Conservation (phyloP, 805 yeast species). For the Starmerella geochares region DNA sequence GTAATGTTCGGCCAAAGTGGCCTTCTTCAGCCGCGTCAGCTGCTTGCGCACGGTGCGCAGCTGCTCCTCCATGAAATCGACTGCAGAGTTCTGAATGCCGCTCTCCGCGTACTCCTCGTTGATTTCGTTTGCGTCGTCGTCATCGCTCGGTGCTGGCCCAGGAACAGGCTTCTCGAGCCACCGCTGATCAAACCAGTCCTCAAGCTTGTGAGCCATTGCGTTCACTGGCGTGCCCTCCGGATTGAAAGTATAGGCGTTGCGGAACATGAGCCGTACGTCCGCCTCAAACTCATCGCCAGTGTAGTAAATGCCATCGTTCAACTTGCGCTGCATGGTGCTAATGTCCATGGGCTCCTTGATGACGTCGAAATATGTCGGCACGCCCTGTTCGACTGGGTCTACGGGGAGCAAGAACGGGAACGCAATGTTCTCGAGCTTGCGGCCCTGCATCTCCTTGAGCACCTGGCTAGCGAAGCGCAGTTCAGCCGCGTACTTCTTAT, state of each 20-base stretch:
- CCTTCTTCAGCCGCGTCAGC: constrained; percentile 60
- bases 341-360: constrained; percentile 93
- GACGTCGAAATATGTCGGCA: constrained; percentile 80
- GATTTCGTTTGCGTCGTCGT: constrained; percentile 37
- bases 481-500: constrained; percentile 79
- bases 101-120: constrained; percentile 39
- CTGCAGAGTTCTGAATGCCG: constrained; percentile 75
- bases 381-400: constrained; percentile 85
- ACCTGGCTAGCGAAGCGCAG: constrained; percentile 75
- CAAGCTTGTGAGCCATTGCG: constrained; percentile 87
- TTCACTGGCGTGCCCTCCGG: constrained; percentile 97
- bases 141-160: constrained; percentile 39
- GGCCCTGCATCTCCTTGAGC: constrained; percentile 68
- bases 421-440: constrained; percentile 73
- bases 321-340: constrained; percentile 68
- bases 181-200: constrained; percentile 70
- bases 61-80: constrained; percentile 79
- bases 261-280: constrained; percentile 74
- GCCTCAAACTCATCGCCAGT: constrained; percentile 76
- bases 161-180: constrained; percentile 82
- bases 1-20: constrained; percentile 23
- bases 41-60: constrained; percentile 76
- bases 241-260: constrained; percentile 82
- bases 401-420: constrained; percentile 91
- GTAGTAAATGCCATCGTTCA: constrained; percentile 78